Evolutionary conservation across 2,329 filamentous ascomycete genomes (phyloP).

Genomic region (Pseudopithomyces maydicus): DNA sequence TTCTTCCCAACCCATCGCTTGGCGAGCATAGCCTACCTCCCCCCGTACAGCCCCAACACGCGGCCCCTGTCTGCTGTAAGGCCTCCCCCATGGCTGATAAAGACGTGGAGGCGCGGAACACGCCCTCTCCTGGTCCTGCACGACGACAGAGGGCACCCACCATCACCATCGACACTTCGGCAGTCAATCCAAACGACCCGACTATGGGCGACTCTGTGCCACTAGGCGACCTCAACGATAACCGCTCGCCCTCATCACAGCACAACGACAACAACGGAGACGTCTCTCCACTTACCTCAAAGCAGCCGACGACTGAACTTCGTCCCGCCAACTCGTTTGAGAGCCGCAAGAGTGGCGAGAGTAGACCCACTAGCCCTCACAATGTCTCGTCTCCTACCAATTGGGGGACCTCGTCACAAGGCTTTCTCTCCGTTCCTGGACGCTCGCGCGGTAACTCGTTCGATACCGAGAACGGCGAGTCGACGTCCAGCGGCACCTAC

Average conservation of each 20-base stretch:
- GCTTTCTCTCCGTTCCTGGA: constrained; percentile 67
- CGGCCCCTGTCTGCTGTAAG: constrained; percentile 17
- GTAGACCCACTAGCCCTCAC: constrained; percentile 69
- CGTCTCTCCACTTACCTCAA: constrained; percentile 27
- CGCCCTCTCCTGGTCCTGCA: constrained; percentile 35
- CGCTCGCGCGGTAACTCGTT: constrained; percentile 69
- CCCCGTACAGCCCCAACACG: constrained; percentile 19
- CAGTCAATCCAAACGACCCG: constrained; percentile 46
- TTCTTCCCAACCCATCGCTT: constrained; percentile 32
- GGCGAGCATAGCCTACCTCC: constrained; percentile 23
- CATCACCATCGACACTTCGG: constrained; percentile 59
- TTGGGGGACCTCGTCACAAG: constrained; percentile 57
- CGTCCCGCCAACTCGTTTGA: constrained; percentile 67
- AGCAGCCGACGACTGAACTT: constrained; percentile 51
- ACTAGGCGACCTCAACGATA: constrained; percentile 39
- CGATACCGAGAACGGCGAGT: constrained; percentile 61
- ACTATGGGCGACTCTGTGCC: constrained; percentile 41
- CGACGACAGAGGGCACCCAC: constrained; percentile 53
- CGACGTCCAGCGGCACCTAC: constrained; percentile 64
- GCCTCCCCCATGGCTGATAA: constrained; percentile 38
- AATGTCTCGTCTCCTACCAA: constrained; percentile 68
- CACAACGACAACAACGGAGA: constrained; percentile 23
- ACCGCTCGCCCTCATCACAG: constrained; percentile 24
- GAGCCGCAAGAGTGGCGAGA: constrained; percentile 66
- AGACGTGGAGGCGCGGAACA: constrained; percentile 23